These are phyloP conservation scores for Hyaloraphidium curvatum DNA, from an alignment of 192 early-diverging fungal genomes.

Conservation along the genomic window DNA sequence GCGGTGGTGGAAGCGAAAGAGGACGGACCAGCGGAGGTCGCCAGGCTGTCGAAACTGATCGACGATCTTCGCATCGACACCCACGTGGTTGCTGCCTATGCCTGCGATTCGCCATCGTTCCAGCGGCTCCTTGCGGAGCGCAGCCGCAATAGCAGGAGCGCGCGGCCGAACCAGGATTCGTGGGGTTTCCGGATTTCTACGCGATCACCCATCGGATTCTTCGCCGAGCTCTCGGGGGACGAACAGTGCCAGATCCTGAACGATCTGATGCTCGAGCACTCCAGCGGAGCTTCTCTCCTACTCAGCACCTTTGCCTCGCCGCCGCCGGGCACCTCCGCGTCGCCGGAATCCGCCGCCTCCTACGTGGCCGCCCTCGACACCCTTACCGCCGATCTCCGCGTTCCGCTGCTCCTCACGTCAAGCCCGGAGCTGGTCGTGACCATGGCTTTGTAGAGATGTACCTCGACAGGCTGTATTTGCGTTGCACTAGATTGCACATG, in stretches of 20 bases:
- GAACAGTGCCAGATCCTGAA: constrained; percentile 39
- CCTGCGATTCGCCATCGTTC: not conserved
- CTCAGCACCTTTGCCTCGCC: no score
- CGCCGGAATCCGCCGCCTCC: no score
- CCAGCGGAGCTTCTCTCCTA: no score
- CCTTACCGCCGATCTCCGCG: no score
- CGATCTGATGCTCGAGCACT: constrained; percentile 35
- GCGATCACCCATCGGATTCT: constrained; percentile 14
- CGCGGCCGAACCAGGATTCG: not conserved
- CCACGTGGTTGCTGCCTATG: not conserved
- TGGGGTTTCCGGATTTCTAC: constrained; percentile 4
- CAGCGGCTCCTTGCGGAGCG: not conserved
- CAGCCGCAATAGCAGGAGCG: not conserved
- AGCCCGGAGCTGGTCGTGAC: no score
- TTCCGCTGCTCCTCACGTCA: no score
- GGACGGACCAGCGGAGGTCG: constrained; percentile 22
- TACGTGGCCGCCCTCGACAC: no score
- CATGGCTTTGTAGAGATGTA: no score
- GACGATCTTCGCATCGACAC: constrained; percentile 37
- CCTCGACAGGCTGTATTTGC: no score
- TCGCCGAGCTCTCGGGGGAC: constrained; percentile 26
- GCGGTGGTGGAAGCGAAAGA: constrained; percentile 38
- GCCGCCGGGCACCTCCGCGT: no score
- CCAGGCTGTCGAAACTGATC: no score
- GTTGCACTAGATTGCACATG: no score